Percentiles rank a stretch among this genome's conserved stretches.
Evolutionary conservation across 768 basidiomycete genomes (phyloP).

Genomic region (Psilocybe tampanensis): DNA sequence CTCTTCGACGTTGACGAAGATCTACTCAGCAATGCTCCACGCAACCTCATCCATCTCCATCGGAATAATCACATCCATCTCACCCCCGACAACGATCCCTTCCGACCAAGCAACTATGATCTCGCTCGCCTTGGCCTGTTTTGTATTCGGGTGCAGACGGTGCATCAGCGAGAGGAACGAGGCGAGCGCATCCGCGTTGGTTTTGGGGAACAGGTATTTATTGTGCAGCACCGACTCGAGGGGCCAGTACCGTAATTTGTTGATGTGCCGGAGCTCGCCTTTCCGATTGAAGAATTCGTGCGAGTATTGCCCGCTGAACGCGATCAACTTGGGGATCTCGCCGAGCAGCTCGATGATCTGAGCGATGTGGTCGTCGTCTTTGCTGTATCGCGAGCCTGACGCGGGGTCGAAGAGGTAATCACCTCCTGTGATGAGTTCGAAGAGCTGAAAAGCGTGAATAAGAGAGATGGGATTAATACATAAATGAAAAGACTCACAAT

Average conservation of each 20-base stretch:
- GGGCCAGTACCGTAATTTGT: constrained; percentile 92
- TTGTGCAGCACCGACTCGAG: constrained; percentile 82
- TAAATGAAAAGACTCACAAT: constrained; percentile 57
- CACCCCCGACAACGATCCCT: no score
- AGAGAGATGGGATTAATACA: no score
- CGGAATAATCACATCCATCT: no score
- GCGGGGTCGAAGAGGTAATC: constrained; percentile 99
- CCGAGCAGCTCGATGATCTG: constrained; percentile 97
- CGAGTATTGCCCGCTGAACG: constrained; percentile 90
- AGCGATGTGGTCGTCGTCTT: constrained; percentile 96
- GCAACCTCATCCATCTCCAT: no score
- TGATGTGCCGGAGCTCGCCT: constrained; percentile 86
- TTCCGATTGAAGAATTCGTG: constrained; percentile 96
- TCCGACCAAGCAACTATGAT: no score
- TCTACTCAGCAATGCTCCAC: no score
- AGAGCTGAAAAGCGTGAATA: constrained; percentile 54
- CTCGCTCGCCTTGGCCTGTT: constrained; percentile 90
- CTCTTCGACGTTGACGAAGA: no score
- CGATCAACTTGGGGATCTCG: constrained; percentile 81
- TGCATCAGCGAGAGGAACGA: constrained; percentile 90
- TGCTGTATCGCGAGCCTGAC: constrained; percentile 91
- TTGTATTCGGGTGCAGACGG: constrained; percentile 82
- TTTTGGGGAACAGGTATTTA: constrained; percentile 92
- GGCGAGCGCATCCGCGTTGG: constrained; percentile 80
- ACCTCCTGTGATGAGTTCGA: constrained; percentile 94